Base-by-base conservation (phyloP, 148 eudicot species). In the Drosera capensis region DNA sequence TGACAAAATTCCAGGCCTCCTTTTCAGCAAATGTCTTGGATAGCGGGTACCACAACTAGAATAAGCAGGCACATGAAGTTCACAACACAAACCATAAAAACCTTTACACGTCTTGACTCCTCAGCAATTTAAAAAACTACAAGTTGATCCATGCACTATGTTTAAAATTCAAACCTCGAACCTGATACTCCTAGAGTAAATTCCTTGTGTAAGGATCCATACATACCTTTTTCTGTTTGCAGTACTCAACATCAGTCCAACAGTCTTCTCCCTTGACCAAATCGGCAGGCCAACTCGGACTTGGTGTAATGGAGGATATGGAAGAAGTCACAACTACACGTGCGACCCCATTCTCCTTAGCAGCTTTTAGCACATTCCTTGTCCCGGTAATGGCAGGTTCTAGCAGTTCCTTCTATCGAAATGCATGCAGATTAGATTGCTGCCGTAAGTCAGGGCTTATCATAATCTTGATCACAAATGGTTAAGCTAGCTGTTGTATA, bases 271-370 rank as follows among this genome's bases (percentile, higher is more conserved):
- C 58, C 69, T 70, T 72, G 16, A 69, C 65, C 1, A 45, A 49
- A 55, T 79, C 80, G 16, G 82, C 75, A 0, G 86, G 96, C 96
- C 94, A 82, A 24, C 60, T 54, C 0, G 71, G 82, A 66, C 83
- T 87, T 0, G 94, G 94, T 16, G 52, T 43, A 46, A 87, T 79
- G 4, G 96, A 71, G 1, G 94, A 65, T 20, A 60, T n/a, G 4
- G 96, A 87, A 1, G 96, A 87, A 0, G 96, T 87, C 20, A 87
- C 82, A 37, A 87, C 96, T 42, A 79, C 94, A 0, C 94, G 94
- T 58, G 62, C 14, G 43, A 74, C 76, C 7, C 94, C 96, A 13
- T 59, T 45, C 64, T 72, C 75, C 58, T 82, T 82, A 0, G 94
- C 85, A 8, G 90, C 96, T 4, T 58, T 58, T 34, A 82, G 65